Base-by-base conservation (phyloP, 768 basidiomycete genomes). In the Lenzites betulinus region DNA sequence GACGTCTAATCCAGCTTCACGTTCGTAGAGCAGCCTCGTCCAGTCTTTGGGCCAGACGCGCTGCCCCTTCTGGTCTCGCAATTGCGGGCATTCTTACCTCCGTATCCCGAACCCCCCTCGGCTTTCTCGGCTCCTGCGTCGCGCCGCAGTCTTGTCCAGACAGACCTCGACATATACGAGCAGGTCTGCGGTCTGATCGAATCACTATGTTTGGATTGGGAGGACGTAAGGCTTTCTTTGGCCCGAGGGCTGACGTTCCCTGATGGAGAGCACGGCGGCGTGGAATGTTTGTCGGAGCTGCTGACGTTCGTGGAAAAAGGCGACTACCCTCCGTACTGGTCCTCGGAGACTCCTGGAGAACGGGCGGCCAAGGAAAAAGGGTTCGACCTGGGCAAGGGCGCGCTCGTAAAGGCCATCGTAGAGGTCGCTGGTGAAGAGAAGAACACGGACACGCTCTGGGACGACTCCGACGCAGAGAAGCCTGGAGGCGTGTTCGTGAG, bases 301-400 rank as follows among this genome's bases (percentile, higher is more conserved):
- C 75, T 93, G 55, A 76, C 85, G 61, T 93, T 94, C 70, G 83
- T 93, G 55, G 92, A 93, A 60, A 74, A 79, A 54, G 92, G 87
- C 7, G 79, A 78, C 54, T 90, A 90, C 65, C 84, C 88, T 2
- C 77, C 82, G 3, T 77, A 83, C 25, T 93, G 92, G 92, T 71
- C 74, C 22, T 68, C 69, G 12, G 71, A 75, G 25, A 67, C 76
- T 8, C 72, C 78, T 39, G 74, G 73, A 1, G 86, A 90, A 58
- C 77, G 77, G 59, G 78, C 79, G 59, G 75, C 78, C 49, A 87
- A 83, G 73, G 84, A 90, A 70, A 89, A 89, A 70, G 80, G 82
- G 2, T 89, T 95, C 63, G 85, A 87, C 64, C 82, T 87, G 28
- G 92, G 92, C 75, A 95, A 95, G 74, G 89, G 88, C 3, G 92